These are phyloP conservation scores for Clarireedia monteithiana DNA, from an alignment of 2,329 filamentous ascomycete species.

Conservation along the genomic window DNA sequence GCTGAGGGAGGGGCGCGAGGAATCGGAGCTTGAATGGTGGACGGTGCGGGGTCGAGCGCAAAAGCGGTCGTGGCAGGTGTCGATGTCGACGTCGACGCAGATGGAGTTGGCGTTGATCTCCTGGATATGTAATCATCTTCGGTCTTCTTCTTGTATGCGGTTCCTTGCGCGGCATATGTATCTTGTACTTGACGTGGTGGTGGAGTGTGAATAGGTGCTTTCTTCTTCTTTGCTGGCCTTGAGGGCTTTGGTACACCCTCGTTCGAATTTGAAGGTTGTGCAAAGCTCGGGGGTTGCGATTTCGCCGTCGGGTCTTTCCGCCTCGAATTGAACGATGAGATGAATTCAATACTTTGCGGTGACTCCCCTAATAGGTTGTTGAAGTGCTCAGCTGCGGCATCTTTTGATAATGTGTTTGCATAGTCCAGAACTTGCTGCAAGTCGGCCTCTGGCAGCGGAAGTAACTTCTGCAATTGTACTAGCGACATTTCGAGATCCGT, in stretches of 20 bases:
- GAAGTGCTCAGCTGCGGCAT: conserved; percentile 75
- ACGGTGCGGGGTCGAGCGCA: conserved; percentile 39
- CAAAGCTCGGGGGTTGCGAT: background rate
- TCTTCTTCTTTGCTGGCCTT: conserved; percentile 48
- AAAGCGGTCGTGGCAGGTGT: conserved; percentile 23
- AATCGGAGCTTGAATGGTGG: conserved; percentile 41
- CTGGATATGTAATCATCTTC: conserved; percentile 63
- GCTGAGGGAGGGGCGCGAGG: conserved; percentile 46
- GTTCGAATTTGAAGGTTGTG: conserved; percentile 1
- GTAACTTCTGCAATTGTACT: conserved; percentile 67
- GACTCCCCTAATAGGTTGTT: conserved; percentile 84
- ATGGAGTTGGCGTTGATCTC: conserved; percentile 32
- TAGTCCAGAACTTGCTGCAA: conserved; percentile 81
- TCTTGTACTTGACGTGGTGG: conserved; percentile 56
- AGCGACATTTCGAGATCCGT: conserved; percentile 32
- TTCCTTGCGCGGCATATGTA: conserved; percentile 50
- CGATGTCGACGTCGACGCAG: conserved; percentile 29
- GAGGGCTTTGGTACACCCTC: conserved; percentile 40
- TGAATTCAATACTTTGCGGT: conserved; percentile 64
- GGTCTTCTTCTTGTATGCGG: conserved; percentile 67
- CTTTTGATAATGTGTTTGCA: conserved; percentile 65
- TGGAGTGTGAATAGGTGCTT: conserved; percentile 54
- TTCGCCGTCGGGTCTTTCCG: conserved; percentile 36
- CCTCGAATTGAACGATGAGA: conserved; percentile 65
- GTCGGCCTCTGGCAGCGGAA: conserved; percentile 79